Base-by-base conservation (phyloP, 352 stramenopile genomes). In the Phytophthora multivora region DNA sequence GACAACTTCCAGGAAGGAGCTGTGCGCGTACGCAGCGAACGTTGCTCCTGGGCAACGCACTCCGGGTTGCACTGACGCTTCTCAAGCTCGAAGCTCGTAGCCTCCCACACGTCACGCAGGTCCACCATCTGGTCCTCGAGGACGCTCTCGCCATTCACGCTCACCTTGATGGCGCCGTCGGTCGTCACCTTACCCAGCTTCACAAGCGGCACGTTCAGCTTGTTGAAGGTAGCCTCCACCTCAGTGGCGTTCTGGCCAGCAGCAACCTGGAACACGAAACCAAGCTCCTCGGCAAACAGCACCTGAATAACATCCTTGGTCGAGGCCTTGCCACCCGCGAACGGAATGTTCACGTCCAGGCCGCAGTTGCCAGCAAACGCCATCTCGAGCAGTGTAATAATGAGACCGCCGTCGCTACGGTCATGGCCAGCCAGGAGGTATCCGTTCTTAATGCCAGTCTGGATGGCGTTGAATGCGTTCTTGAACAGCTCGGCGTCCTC, bases 51-150 rank as follows among this genome's bases (percentile, higher is more conserved):
- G 7, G 80, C 83, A 9, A 99, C 97, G 67, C 96, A 99, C 18
- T 94, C 85, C 5, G 92, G 96, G 82, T 99, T 98, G 76, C 96
- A 90, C 75, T 99, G 98, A 47, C 93, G 88, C 73, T 98, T 97
- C 68, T 99, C 98, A 12, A 99, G 83, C 77, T 97, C 89, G 66
- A 99, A 99, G 61, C 93, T 98, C n/a, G 97, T 99, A 7, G 92
- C 88, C 69, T 99, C 98, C 97, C 97, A 99, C 52, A 98, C 85
- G 69, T 99, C 94, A 51, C 97, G 90, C 38, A 99, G 79, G 50
- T 90, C 77, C 8, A 83, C 71, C 57, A 89, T 92, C 49, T 85
- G 74, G 28, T 92, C 87, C 35, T 84, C 48, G n/a, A 97, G 60
- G 25, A 83, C 79, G 43, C 77, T 75, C 48, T 86, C 65, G 49